A percentile compares a stretch with the other conserved stretches of the same genome.
Conservation (phyloP, 495 filamentous ascomycete species). For the Lepidopterella palustris region DNA sequence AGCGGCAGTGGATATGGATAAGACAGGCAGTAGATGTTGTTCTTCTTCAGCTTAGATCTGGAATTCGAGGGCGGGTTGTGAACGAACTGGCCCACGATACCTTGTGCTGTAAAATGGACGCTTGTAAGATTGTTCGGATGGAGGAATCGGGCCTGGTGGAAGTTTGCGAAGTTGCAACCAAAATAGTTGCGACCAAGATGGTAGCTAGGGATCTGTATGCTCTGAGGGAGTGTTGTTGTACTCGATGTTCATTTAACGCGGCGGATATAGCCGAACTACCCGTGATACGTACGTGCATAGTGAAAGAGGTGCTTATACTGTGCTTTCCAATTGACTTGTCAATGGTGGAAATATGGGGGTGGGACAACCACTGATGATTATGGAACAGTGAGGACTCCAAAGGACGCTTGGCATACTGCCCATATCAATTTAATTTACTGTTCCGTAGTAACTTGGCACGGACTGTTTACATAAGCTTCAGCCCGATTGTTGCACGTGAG, state of each 20-base stretch:
- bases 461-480: background rate
- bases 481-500: no score
- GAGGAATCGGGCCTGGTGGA: background rate
- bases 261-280: no score
- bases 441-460: background rate
- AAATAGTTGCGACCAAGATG: background rate
- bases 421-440: no score
- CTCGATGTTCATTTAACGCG: background rate
- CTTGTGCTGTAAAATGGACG: background rate
- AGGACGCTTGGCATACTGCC: no score
- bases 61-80: background rate
- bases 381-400: no score
- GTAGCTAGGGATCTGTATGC: background rate
- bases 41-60: background rate
- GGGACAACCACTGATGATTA: no score
- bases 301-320: no score
- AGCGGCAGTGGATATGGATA: background rate
- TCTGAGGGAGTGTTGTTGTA: background rate
- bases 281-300: no score
- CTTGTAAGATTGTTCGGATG: background rate
- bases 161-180: no score
- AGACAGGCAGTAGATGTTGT: background rate
- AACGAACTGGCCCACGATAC: background rate
- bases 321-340: no score
- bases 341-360: no score